Base-by-base conservation (phyloP, 345 rosid genomes). In the Jatropha curcas region DNA sequence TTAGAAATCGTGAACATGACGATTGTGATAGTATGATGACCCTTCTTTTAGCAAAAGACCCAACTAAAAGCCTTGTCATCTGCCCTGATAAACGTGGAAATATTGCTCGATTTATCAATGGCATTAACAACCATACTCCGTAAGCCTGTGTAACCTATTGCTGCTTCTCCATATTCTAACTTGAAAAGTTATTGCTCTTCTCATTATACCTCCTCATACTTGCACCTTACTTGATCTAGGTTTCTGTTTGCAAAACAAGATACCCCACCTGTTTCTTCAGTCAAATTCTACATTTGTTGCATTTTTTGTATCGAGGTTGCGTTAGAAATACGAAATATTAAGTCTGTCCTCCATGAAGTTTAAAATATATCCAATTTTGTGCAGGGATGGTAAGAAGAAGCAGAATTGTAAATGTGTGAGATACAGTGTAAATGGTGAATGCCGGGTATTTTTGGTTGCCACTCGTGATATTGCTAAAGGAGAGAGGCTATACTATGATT, bases 341-440 rank as follows among this genome's bases (percentile, higher is more conserved):
- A 48, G 60, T 68, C 39, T 7, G 28, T 67, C 33, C 43, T 65
- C 71, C 68, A n/a, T 62, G 9, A 53, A 39, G 71, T 65, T 77
- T 75, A 77, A 74, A 72, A 58, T 41, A 43, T 70, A 58, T 80
- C 69, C 67, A 67, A 65, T 77, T 76, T 72, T 82, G 55, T 85
- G 89, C 97, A 94, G 94, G 86, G 89, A 85, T 56, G 86, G 93
- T 74, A 94, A 80, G 87, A 90, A 86, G 92, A 94, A 92, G 87
- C 94, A 86, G 89, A 94, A 94, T 75, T 87, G 94, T 77, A 94
- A 94, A 77, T 94, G 97, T 75, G 97, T 94, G 85, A 92, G 98
- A 83, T 94, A 87, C 79, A 77, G 77, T 81, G 84, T 90, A 60
- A 84, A 90, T 25, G 93, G 97, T 4, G 97, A 94, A 78, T 89